Evolutionary conservation across 2,329 filamentous ascomycete species (phyloP).

Genomic region (Boeremia exigua): DNA sequence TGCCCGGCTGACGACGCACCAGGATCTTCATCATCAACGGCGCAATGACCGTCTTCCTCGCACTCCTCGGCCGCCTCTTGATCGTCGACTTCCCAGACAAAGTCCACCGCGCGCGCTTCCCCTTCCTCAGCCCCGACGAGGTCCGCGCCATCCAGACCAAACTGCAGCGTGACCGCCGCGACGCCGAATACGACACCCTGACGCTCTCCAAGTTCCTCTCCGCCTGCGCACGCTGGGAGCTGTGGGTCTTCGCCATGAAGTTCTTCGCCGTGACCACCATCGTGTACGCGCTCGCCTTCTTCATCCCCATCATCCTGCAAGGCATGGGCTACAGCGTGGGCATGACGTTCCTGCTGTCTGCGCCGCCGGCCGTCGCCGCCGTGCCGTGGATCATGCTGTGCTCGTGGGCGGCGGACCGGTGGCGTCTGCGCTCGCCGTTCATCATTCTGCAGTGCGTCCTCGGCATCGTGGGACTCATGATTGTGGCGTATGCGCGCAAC

Average conservation of each 20-base stretch:
- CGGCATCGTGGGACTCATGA: conserved; percentile 56
- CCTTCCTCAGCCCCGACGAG: conserved; percentile 25
- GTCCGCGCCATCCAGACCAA: conserved; percentile 24
- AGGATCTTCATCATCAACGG: conserved; percentile 67
- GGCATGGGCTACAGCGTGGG: conserved; percentile 30
- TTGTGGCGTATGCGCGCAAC: conserved; percentile 47
- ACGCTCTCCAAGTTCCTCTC: conserved; percentile 20
- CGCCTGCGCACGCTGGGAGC: conserved; percentile 22
- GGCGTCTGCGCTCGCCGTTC: conserved; percentile 26
- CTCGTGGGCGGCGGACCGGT: conserved; percentile 28
- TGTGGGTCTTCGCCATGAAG: conserved; percentile 25
- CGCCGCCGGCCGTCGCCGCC: conserved; percentile 33
- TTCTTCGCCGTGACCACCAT: conserved; percentile 26
- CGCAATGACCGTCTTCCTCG: conserved; percentile 30
- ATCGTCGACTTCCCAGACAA: conserved; percentile 43
- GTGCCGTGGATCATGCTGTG: conserved; percentile 31
- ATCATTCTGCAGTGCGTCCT: conserved; percentile 38
- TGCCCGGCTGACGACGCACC: not conserved
- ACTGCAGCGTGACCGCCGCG: conserved; percentile 24
- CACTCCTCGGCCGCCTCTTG: conserved; percentile 30
- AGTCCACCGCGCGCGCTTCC: conserved; percentile 23
- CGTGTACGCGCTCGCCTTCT: conserved; percentile 26
- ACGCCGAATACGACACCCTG: conserved; percentile 25
- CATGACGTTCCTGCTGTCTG: conserved; percentile 31
- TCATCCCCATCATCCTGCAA: conserved; percentile 34